These are phyloP conservation scores for Colletotrichum echinochloae DNA, from an alignment of 2,329 filamentous ascomycete genomes.

Conservation along the genomic window DNA sequence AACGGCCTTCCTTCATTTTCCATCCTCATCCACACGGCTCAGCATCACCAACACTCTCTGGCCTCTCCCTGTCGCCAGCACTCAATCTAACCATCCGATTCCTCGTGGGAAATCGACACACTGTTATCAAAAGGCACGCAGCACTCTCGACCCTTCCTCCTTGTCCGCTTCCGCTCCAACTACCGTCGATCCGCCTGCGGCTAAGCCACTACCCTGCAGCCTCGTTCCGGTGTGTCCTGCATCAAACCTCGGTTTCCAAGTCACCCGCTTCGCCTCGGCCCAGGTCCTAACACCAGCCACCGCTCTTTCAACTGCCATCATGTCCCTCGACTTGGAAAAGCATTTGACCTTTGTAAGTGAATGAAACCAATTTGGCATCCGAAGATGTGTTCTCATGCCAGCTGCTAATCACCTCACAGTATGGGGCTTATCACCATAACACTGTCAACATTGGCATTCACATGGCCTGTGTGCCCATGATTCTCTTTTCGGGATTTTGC, in stretches of 20 bases:
- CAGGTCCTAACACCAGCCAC: constrained; percentile 21
- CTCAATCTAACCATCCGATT: neutral
- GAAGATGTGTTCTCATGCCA: neutral
- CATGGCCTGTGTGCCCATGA: constrained; percentile 81
- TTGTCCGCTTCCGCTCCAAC: neutral
- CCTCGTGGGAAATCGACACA: constrained; percentile 19
- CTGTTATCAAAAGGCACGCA: neutral
- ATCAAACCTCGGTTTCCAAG: constrained; percentile 36
- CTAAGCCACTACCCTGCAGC: constrained; percentile 30
- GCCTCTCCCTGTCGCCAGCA: constrained; percentile 15
- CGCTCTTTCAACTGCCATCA: constrained; percentile 47
- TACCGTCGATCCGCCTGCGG: constrained; percentile 28
- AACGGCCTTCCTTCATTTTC: constrained; percentile 40
- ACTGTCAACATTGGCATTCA: constrained; percentile 82
- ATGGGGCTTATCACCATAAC: constrained; percentile 87
- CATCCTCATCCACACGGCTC: constrained; percentile 29
- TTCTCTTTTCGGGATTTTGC: constrained; percentile 77
- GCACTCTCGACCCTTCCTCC: neutral
- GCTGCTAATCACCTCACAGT: constrained; percentile 61
- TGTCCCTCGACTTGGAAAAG: constrained; percentile 83
- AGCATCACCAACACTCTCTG: constrained; percentile 23
- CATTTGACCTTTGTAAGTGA: constrained; percentile 82
- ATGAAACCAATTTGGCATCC: neutral
- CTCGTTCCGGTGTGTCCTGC: constrained; percentile 27
- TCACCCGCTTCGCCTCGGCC: constrained; percentile 19